phyloP scores from a whole-genome alignment of 768 basidiomycete species.

The Amanita pseudoporphyria region DNA sequence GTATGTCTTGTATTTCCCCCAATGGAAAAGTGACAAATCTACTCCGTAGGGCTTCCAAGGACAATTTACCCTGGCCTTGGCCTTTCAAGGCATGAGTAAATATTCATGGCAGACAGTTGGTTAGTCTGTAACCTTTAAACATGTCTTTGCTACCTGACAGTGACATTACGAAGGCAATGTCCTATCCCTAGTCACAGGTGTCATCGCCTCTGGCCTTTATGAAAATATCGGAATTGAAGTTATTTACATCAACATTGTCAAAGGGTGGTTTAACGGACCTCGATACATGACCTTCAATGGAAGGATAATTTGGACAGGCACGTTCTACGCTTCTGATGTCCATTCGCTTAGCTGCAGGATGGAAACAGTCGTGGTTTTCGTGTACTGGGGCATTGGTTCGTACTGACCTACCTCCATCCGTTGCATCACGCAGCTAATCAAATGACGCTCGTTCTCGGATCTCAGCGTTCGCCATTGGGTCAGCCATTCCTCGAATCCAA shows the following conservation, averaged over 20 bases:
- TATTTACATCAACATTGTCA: constrained; percentile 43
- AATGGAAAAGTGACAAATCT: background rate
- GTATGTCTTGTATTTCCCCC: constrained; percentile 13
- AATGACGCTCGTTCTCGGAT: no score
- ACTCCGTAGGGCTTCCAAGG: constrained; percentile 42
- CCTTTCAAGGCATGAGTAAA: constrained; percentile 36
- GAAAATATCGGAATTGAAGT: constrained; percentile 59
- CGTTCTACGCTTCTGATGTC: background rate
- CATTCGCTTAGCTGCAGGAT: background rate
- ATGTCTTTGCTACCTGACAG: background rate
- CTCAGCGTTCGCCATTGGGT: no score
- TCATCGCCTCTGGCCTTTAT: constrained; percentile 55
- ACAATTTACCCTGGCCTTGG: constrained; percentile 43
- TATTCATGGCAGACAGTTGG: constrained; percentile 40
- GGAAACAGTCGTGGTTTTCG: no score
- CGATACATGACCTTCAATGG: background rate
- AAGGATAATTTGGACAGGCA: background rate
- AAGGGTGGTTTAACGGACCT: background rate
- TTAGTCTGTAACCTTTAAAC: constrained; percentile 12
- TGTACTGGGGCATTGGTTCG: background rate
- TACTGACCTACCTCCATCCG: no score
- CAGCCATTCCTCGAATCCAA: no score
- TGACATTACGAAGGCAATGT: constrained; percentile 9
- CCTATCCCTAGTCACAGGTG: constrained; percentile 39
- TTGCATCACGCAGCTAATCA: no score